Percentiles rank a stretch among this genome's conserved stretches.
phyloP scores from a whole-genome alignment of 2,329 filamentous ascomycete species.

The Exophiala phaeomuriformis region DNA sequence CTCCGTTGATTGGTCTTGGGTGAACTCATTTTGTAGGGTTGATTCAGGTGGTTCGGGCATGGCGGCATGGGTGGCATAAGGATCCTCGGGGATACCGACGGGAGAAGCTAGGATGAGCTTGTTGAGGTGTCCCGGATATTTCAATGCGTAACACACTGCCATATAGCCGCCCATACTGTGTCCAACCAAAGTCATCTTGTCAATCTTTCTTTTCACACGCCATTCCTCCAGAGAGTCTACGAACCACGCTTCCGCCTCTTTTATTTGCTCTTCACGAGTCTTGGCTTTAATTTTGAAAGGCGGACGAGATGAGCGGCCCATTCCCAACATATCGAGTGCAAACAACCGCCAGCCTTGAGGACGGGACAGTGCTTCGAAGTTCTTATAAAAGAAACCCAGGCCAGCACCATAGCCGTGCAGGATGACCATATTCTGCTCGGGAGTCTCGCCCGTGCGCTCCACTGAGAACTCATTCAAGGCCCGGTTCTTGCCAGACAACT shows the following conservation, averaged over 20 bases:
- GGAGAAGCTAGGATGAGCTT: constrained; percentile 94
- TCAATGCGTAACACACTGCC: constrained; percentile 87
- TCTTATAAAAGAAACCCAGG: constrained; percentile 96
- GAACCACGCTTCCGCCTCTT: constrained; percentile 91
- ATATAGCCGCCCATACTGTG: constrained; percentile 94
- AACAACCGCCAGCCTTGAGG: constrained; percentile 79
- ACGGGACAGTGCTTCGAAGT: constrained; percentile 81
- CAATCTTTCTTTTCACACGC: constrained; percentile 79
- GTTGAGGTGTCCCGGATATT: constrained; percentile 89
- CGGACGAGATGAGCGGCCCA: constrained; percentile 82
- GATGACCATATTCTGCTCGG: constrained; percentile 85
- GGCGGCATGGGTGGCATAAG: constrained; percentile 72
- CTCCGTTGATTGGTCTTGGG: constrained; percentile 59
- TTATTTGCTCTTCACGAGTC: constrained; percentile 68
- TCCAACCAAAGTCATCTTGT: constrained; percentile 85
- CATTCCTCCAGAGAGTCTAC: constrained; percentile 94
- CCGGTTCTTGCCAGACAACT: constrained; percentile 75
- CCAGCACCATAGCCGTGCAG: constrained; percentile 95
- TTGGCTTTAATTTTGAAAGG: constrained; percentile 79
- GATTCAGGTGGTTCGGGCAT: constrained; percentile 72
- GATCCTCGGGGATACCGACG: constrained; percentile 90
- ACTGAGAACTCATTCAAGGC: constrained; percentile 90
- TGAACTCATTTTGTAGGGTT: constrained; percentile 68
- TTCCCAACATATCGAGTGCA: constrained; percentile 88
- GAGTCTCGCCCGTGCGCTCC: constrained; percentile 69